A percentile compares a stretch with the other conserved stretches of the same genome.
Conservation (phyloP, 2,329 filamentous ascomycete genomes). For the Epichloe glyceriae region DNA sequence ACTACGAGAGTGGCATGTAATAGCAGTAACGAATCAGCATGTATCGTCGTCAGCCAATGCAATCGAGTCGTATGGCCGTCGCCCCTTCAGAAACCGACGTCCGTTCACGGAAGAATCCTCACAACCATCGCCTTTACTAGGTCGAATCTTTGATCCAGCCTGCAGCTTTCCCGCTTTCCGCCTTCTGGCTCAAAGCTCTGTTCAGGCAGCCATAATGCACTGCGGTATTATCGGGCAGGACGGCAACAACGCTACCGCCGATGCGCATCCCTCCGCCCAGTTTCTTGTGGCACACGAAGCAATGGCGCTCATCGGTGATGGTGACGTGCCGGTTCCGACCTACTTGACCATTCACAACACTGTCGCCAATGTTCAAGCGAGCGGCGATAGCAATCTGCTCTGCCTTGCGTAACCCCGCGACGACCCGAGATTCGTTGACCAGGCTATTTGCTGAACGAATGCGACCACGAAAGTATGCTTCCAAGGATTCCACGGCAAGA, state of each 20-base stretch:
- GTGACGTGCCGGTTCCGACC: slow-evolving; percentile 55
- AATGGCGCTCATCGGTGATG: slow-evolving; percentile 78
- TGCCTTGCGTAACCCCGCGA: slow-evolving; percentile 63
- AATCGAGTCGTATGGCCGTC: not conserved
- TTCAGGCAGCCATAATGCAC: slow-evolving; percentile 71
- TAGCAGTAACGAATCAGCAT: slow-evolving; percentile 10
- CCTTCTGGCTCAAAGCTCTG: slow-evolving; percentile 27
- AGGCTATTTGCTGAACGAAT: slow-evolving; percentile 77
- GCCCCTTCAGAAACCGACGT: not conserved
- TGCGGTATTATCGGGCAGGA: slow-evolving; percentile 70
- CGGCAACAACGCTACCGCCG: slow-evolving; percentile 80
- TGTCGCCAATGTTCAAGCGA: slow-evolving; percentile 59
- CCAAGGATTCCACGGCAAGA: slow-evolving; percentile 65
- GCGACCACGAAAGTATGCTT: slow-evolving; percentile 82
- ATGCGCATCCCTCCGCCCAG: slow-evolving; percentile 75
- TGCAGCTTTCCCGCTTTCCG: slow-evolving; percentile 19
- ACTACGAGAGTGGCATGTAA: slow-evolving; percentile 11
- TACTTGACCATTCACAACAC: slow-evolving; percentile 35
- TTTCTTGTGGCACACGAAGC: slow-evolving; percentile 84
- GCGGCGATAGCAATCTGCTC: slow-evolving; percentile 69
- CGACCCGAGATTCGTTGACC: slow-evolving; percentile 67
- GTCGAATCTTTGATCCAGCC: slow-evolving; percentile 25
- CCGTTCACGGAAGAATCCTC: not conserved
- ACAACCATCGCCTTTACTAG: slow-evolving; percentile 5
- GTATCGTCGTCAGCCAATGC: not conserved